Base-by-base conservation (phyloP, 495 filamentous ascomycete species). In the Xylaria sp. region DNA sequence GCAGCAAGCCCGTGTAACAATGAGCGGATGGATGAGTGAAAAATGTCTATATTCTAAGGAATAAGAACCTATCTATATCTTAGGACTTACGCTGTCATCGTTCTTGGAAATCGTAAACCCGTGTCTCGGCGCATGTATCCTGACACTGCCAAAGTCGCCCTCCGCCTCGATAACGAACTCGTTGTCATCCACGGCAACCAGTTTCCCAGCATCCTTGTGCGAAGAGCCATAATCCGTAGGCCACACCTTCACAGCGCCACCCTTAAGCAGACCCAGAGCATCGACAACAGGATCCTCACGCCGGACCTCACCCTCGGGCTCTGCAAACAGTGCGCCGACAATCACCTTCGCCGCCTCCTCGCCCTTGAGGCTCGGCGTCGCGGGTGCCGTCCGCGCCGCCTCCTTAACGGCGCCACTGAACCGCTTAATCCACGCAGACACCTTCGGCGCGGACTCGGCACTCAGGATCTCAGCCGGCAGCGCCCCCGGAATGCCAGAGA, bases 371-470 rank as follows among this genome's bases (percentile, higher is more conserved):
- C 69, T 82, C 52, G 69, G 62, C 14, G 76, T 71, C 74, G 81
- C 78, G 7, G 67, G 61, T 17, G 31, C 33, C 21, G 72, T 72
- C 43, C 65, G 61, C 35, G 76, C 72, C 14, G 55, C 48, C 26
- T 37, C 64, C 33, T 41, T 68, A 6, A 83, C 72, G 3, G 74
- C 80, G 46, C 50, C 74, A 31, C 80, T 63, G 72, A 90, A 90
- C n/a, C 87, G 77, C 43, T 80, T 73, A 40, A 90, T 78, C 88
- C 86, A 91, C 7, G 85, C 82, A 70, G 82, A 89, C 6, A 86
- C 85, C 57, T 76, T 80, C 0, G 89, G 90, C 73, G 64, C 21
- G 5, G 64, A 55, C 48, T 40, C 64, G 48, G 61, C 40, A 1
- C 81, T 80, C 57, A 90, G 79, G 37, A 75, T 33, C 6, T 80